Percentiles rank a stretch among this genome's conserved stretches.
phyloP scores from a whole-genome alignment of 257 asterid genomes.

The Nicotiana tabacum region DNA sequence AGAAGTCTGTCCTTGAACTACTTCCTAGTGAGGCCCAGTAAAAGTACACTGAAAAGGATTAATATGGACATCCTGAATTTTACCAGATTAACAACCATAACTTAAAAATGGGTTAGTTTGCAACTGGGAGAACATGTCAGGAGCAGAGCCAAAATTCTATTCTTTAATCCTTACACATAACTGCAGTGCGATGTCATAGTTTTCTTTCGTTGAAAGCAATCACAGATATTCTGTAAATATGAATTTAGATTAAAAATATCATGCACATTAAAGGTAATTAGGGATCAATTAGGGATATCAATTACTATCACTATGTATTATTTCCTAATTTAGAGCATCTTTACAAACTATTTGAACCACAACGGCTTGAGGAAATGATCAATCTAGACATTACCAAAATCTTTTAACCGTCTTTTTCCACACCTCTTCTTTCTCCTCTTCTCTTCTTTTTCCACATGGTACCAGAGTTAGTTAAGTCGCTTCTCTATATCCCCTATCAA shows the following conservation, averaged over 20 bases:
- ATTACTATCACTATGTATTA: background rate
- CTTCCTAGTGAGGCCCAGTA: background rate
- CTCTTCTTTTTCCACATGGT: background rate
- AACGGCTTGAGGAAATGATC: background rate
- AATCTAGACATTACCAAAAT: background rate
- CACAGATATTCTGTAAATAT: background rate
- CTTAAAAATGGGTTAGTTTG: background rate
- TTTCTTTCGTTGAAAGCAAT: background rate
- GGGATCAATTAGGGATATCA: background rate
- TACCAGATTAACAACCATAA: background rate
- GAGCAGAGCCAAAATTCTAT: background rate
- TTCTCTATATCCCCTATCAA: background rate
- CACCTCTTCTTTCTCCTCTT: background rate
- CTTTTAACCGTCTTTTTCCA: background rate
- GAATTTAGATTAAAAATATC: background rate
- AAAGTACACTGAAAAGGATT: background rate
- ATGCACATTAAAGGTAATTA: background rate
- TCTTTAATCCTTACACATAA: background rate
- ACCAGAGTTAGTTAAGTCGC: background rate
- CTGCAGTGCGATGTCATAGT: background rate
- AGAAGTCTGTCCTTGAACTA: background rate
- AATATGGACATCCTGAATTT: background rate
- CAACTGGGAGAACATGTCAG: background rate
- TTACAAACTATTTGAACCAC: background rate
- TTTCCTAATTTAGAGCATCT: background rate